A percentile compares a stretch with the other conserved stretches of the same genome.
phyloP scores from a whole-genome alignment of 805 yeast genomes.

The Kuraishia ogatae region DNA sequence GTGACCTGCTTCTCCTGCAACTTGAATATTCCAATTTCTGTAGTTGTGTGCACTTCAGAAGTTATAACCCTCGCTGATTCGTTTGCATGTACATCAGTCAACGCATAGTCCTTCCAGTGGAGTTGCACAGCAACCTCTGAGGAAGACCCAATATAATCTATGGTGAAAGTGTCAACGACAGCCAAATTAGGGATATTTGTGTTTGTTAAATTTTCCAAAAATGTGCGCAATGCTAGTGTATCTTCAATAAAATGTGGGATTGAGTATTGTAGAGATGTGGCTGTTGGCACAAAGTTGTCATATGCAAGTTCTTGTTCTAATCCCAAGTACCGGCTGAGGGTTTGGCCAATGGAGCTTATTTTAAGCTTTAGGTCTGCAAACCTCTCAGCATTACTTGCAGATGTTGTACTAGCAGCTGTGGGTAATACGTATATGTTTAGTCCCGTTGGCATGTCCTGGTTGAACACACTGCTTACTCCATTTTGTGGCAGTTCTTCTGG shows the following conservation, averaged over 20 bases:
- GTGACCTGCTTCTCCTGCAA: neutral
- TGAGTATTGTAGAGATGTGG: neutral
- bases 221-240: neutral
- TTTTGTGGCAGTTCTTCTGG: neutral
- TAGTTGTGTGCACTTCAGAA: neutral
- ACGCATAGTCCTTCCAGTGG: neutral
- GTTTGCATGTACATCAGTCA: neutral
- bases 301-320: neutral
- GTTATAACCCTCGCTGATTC: neutral
- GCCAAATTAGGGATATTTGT: neutral
- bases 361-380: neutral
- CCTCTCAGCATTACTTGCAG: neutral
- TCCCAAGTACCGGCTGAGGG: neutral
- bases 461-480: neutral
- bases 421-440: neutral
- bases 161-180: neutral
- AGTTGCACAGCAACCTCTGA: neutral
- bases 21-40: neutral
- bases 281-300: neutral
- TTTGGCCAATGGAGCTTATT: neutral
- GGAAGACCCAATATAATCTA: no score
- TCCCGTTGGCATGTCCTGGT: neutral
- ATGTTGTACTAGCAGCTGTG: neutral
- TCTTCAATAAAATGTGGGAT: neutral
- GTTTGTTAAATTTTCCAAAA: neutral